Base-by-base conservation (phyloP, 805 yeast genomes). In the Ascoidea asiatica region DNA sequence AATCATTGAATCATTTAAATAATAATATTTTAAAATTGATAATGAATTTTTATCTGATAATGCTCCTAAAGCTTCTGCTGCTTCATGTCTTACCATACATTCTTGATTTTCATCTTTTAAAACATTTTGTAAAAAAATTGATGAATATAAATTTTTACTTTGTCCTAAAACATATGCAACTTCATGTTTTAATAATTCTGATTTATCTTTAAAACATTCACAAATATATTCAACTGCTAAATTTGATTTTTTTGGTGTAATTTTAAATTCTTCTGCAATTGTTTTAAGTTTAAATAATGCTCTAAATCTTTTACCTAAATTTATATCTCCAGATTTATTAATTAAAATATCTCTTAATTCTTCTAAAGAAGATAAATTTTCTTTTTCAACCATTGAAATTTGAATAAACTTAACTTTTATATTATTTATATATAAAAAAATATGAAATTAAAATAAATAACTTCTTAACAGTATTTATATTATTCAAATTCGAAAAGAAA, bases 51-150 rank as follows among this genome's bases (percentile, higher is more conserved):
- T 62, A 61, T 88, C 95, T 41, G 95, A 95, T 43, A 92, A 69
- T 39, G 98, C 98, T 49, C 98, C 99, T 45, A 92, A 70, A 39
- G 97, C 98, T 65, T 92, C 99, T 5, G 98, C 98, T 17, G 98
- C 98, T 64, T 92, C 99, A 62, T 92, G 99, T 63, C 99, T 82
- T 36, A 92, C 99, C 97, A 92, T 92, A 48, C 84, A 70, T 59
- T 84, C 92, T 67, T 90, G 97, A 53, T 68, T 69, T 20, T 59
- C 56, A 60, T 81, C 79, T 42, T 65, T 63, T 55, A 92, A 71
- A 19, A 87, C 95, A 5, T 71, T 70, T 60, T 86, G 74, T 48
- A 92, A 72, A 42, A 77, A 70, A 42, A 85, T 81, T 48, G 90
- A 84, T 47, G 95, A 87, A 46, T 75, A 63, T 53, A 79, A 58